Base-by-base conservation (phyloP, 352 stramenopile genomes). In the Elongisporangium anandrum region DNA sequence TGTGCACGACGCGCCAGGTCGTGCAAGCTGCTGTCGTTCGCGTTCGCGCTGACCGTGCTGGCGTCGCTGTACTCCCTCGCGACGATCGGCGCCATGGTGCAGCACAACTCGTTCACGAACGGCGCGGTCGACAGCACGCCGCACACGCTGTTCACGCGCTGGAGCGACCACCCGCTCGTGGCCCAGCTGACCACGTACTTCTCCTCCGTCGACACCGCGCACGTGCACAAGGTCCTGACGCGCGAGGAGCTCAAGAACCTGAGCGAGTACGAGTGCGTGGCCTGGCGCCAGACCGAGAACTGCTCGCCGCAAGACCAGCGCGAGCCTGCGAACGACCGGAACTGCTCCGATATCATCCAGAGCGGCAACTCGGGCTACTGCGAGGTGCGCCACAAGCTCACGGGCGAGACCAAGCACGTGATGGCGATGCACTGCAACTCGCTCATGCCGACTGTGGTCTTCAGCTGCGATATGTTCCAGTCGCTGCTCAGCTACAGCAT, bases 371-470 rank as follows among this genome's bases (percentile, higher is more conserved):
- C 66, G 12, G 79, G 79, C 5, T 88, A 61, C 52, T 89, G 79
- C 39, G 63, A 76, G 34, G 60, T 89, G 6, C 68, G 65, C 9
- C 73, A 82, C 53, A 68, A 61, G 19, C 26, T 24, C 13, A 77
- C 62, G 0, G 67, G 67, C 2, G 67, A 57, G 22, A 29, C 68
- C 20, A 60, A 63, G 16, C 72, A 66, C 16, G 79, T 88, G 0
- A 70, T 90, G 66, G 63, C 68, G 24, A 84, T 86, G 73, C 72
- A 86, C 66, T 90, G 80, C 56, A 65, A 87, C 52, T 88, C 77
- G 41, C 55, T 87, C 15, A 66, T 70, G 0, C 10, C 51, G 0
- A 64, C 75, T 9, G 70, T 83, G 24, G 19, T 26, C 4, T 81
- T 88, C 54, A 52, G 56, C 9, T 90, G 80, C 56, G 52, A 67